Base-by-base conservation (phyloP, 1,139 yeast species). In the Saccharomyces hybrid region DNA sequence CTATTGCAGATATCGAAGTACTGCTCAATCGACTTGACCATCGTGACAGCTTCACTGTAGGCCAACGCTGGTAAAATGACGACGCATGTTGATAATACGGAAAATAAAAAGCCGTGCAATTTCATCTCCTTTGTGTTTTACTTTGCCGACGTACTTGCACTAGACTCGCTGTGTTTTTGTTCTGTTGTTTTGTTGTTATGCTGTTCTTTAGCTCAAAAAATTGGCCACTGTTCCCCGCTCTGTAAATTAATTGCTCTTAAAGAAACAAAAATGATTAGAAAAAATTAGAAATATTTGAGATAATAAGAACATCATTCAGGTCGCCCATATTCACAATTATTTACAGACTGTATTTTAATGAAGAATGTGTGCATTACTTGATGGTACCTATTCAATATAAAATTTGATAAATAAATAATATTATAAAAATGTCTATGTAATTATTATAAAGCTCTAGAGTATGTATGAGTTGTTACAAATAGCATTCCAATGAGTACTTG, bases 1-100 rank as follows among this genome's bases (percentile, higher is more conserved):
- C 57, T 61, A 52, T 67, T 64, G 9, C 59, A 62, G 6, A 56
- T 52, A 28, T 65, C 64, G 48, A 66, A 66, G 53, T 65, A 68
- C 25, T 66, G 62, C 23, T 61, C 64, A 16, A 61, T 48, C 9
- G 63, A 57, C 46, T 53, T 52, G 5, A 62, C 56, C 32, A 54
- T 25, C 29, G 26, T 31, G 28, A 50, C 42, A 3, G 29, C 31
- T 2, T 25, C 41, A 41, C 44, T 16, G n/a, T 38, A 38, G 1
- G 44, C 44, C 6, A 38, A 13, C 25, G 26, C 25, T 9, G 23
- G 44, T 38, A 38, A 5, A 13, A 20, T 9, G 11, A 38, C 7
- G 8, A 13, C 20, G 44, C 44, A 38, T 16, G 16, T 6, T 5
- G 44, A 38, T 25, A 5, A 38, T 5, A 11, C 26, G 11, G 44